Base-by-base conservation (phyloP, 1,284 basidiomycete genomes). In the Heterobasidion annosum region DNA sequence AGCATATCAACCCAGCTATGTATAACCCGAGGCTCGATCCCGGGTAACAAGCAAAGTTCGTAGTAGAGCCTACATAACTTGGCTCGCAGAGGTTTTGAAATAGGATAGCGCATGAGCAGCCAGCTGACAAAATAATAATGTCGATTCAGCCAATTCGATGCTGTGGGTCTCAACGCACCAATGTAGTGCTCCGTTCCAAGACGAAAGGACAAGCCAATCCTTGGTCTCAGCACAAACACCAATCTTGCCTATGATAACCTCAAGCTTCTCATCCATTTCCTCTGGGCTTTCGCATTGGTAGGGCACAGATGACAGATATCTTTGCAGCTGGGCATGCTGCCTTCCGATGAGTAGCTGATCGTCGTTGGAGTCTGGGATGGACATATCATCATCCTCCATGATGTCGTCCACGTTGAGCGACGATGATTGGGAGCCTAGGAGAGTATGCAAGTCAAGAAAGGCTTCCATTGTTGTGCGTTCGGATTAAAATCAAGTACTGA, bases 21-120 rank as follows among this genome's bases (percentile, higher is more conserved):
- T 56, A 84, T 74, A 51, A 87, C 73, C 46, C 85, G 80, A 3
- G 83, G 77, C 56, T 91, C 88, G 55, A 92, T 73, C 25, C 88
- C 88, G 9, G 90, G 89, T 1, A 89, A 67, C 33, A 91, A 67
- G 59, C 80, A 80, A 8, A 92, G 70, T 64, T 93, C 86, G 64
- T 91, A 95, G 72, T 92, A 94, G 45, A 95, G 72, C 19, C 77
- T 76, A 15, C 86, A 88, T 48, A 96, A 80, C 63, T 83, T 83
- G n/a, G 86, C 85, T 16, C 93, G 85, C 33, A 82, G 82, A 43
- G 80, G 63, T 54, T 82, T 89, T 48, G 78, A 69, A 65, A 93
- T 81, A 1, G 91, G 91, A 67, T 93, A 93, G 53, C 83, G 83
- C 78, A 92, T 81, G 58, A 85, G 74, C 50, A 92, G 68, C 91